phyloP scores from a whole-genome alignment of 441 rosid genomes.

The Isatis lusitanica region DNA sequence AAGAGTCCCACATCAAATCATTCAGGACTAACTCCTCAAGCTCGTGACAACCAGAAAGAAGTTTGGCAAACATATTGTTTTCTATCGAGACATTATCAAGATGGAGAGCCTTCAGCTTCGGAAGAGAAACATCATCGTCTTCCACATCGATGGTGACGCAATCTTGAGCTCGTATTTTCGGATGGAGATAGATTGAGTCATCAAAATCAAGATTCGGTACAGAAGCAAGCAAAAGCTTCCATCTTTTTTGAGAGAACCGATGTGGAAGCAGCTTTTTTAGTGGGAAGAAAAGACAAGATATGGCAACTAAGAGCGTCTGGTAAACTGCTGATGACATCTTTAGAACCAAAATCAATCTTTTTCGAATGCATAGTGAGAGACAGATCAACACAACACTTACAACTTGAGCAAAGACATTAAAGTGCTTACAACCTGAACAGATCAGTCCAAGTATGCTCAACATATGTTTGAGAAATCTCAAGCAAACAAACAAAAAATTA shows the following conservation, averaged over 20 bases:
- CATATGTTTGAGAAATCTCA: too few species aligned
- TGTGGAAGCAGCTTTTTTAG: slow-evolving; percentile 23
- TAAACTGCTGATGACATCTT: not conserved
- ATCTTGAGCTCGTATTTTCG: too few species aligned
- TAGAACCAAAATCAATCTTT: not conserved
- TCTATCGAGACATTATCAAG: too few species aligned
- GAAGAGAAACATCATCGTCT: not conserved
- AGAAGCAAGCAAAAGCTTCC: not conserved
- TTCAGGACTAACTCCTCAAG: not conserved
- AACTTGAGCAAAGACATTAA: not conserved
- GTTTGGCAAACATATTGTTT: not conserved
- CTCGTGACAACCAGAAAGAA: not conserved
- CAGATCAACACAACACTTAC: not conserved
- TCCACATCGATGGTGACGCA: not conserved
- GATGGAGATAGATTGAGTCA: too few species aligned
- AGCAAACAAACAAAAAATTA: too few species aligned
- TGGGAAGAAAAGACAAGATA: slow-evolving; percentile 7
- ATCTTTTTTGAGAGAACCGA: slow-evolving; percentile 20
- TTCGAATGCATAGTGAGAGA: not conserved
- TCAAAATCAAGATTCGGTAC: slow-evolving; percentile 7
- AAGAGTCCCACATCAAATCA: not conserved
- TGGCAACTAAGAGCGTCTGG: not conserved
- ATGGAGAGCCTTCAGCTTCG: slow-evolving; percentile 18
- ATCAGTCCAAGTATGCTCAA: too few species aligned
- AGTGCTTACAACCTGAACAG: too few species aligned